These are phyloP conservation scores for Periconia digitata DNA, from an alignment of 2,329 filamentous ascomycete genomes.

Conservation along the genomic window DNA sequence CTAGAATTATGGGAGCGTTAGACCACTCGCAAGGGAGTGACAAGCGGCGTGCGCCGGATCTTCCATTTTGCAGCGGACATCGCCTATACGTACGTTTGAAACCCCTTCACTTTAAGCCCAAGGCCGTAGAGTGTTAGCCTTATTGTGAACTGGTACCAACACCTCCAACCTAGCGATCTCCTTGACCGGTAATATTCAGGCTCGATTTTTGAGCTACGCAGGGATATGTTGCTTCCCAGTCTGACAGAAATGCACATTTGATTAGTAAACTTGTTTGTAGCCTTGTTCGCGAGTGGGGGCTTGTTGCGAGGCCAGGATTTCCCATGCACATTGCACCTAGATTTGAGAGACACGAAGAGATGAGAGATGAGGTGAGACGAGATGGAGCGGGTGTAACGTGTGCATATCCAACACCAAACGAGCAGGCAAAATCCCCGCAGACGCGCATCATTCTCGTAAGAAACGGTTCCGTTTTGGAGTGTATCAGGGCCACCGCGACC, in stretches of 20 bases:
- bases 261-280: background rate
- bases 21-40: background rate
- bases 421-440: background rate
- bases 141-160: background rate
- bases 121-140: background rate
- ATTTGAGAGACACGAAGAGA: background rate
- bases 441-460: too few species aligned
- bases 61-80: background rate
- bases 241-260: background rate
- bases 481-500: too few species aligned
- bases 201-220: background rate
- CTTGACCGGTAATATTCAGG: background rate
- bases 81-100: background rate
- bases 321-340: too few species aligned
- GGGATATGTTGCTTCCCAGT: background rate
- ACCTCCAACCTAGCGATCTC: background rate
- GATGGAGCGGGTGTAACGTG: background rate
- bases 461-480: background rate
- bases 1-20: background rate
- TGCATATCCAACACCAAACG: background rate
- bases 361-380: background rate
- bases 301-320: background rate
- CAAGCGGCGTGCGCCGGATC: background rate
- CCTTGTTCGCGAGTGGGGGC: too few species aligned
- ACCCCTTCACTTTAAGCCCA: background rate